Conservation (phyloP, 139 green algal genomes). For the Chlorella vulgaris region DNA sequence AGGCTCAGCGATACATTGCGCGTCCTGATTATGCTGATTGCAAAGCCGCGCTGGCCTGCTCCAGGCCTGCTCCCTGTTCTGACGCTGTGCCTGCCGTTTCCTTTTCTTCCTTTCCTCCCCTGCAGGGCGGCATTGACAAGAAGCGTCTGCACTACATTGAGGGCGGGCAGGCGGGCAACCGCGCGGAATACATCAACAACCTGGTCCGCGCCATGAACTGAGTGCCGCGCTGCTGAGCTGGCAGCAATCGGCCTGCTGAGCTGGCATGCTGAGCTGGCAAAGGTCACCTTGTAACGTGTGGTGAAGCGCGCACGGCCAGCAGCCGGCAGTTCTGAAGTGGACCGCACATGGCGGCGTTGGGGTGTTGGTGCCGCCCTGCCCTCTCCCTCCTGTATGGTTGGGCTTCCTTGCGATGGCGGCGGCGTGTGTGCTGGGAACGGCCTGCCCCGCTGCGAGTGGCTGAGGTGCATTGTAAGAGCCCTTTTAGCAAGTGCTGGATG, state of each 20-base stretch:
- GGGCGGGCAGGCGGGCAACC: conserved; percentile 93
- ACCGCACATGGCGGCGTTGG: not conserved
- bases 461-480: not conserved
- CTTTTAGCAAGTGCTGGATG: not conserved
- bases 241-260: too few species aligned
- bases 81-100: not conserved
- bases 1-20: too few species aligned
- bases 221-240: not conserved
- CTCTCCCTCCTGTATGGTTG: not conserved
- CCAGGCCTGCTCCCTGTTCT: too few species aligned
- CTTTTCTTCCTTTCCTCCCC: not conserved
- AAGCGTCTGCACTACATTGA: conserved; percentile 99
- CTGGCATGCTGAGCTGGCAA: too few species aligned
- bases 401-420: not conserved
- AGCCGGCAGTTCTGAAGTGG: not conserved
- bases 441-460: not conserved
- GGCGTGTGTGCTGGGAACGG: too few species aligned
- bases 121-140: conserved; percentile 84
- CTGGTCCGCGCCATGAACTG: conserved; percentile 75
- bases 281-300: too few species aligned
- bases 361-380: not conserved
- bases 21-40: too few species aligned
- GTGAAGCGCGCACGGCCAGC: too few species aligned
- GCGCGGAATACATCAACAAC: conserved; percentile 96
- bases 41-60: too few species aligned